Percentiles rank a stretch among this genome's conserved stretches.
phyloP scores from a whole-genome alignment of 139 green algal species.

The Marvania coccoides region DNA sequence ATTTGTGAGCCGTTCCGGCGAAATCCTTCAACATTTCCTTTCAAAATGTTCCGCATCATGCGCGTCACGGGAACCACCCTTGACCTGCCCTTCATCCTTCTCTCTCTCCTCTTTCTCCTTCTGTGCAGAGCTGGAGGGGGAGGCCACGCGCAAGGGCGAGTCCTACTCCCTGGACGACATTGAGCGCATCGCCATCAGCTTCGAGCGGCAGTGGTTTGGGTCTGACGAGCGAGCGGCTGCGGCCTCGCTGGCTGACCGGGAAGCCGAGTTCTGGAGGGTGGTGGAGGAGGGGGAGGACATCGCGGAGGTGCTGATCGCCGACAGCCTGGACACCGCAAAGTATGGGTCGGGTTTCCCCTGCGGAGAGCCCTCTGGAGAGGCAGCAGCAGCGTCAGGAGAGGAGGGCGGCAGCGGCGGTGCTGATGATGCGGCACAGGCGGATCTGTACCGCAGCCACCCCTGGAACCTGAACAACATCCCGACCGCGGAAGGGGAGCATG shows the following conservation, averaged over 20 bases:
- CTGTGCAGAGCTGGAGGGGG: slow-evolving; percentile 10
- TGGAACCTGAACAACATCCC: slow-evolving; percentile 73
- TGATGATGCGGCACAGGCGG: slow-evolving; percentile 35
- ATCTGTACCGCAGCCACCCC: slow-evolving; percentile 17
- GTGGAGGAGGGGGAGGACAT: slow-evolving; percentile 71
- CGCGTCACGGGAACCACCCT: too few species aligned
- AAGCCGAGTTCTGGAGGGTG: slow-evolving; percentile 88
- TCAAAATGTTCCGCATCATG: too few species aligned
- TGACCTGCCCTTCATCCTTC: neutral
- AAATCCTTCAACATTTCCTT: too few species aligned
- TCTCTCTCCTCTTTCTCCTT: neutral
- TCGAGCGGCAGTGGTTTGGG: slow-evolving; percentile 47
- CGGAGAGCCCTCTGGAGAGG: neutral
- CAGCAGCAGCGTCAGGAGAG: neutral
- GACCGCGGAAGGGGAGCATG: slow-evolving; percentile 26
- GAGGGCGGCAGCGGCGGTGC: neutral
- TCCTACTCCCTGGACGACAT: slow-evolving; percentile 62
- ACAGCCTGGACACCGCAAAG: slow-evolving; percentile 65
- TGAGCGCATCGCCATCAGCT: slow-evolving; percentile 28
- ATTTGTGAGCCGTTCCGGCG: too few species aligned
- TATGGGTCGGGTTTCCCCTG: slow-evolving; percentile 55
- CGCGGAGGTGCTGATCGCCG: slow-evolving; percentile 70
- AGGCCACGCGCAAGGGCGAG: slow-evolving; percentile 43
- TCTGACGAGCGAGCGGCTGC: slow-evolving; percentile 1
- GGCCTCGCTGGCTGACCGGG: slow-evolving; percentile 33